Evolutionary conservation across 2,329 filamentous ascomycete genomes (phyloP).

Genomic region (Colletotrichum falcatum): DNA sequence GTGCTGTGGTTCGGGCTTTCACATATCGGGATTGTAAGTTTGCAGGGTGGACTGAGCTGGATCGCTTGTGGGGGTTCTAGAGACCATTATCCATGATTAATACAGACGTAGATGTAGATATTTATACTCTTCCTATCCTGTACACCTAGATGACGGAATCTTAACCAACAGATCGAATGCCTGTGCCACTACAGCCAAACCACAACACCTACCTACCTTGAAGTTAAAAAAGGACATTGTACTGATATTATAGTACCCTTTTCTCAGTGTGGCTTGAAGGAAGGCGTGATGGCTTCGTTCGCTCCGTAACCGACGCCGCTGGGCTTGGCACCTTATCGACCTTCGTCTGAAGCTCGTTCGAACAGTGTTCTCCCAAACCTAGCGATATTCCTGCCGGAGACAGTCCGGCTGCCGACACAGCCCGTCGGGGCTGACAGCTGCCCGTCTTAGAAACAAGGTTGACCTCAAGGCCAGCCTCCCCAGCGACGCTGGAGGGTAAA

Average conservation of each 20-base stretch:
- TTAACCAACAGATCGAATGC: no score
- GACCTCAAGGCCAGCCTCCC: constrained; percentile 58
- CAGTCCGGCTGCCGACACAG: constrained; percentile 56
- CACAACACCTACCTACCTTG: constrained; percentile 12
- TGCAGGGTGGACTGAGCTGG: no score
- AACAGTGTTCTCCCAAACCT: constrained; percentile 53
- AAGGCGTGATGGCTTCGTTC: not conserved
- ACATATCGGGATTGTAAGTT: no score
- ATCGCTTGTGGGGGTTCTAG: no score
- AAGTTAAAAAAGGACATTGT: constrained; percentile 57
- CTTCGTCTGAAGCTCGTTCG: constrained; percentile 58
- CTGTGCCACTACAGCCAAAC: no score
- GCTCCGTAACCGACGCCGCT: constrained; percentile 47
- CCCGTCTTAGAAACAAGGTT: constrained; percentile 61
- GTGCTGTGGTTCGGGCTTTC: no score
- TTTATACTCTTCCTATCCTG: no score
- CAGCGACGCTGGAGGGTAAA: constrained; percentile 60
- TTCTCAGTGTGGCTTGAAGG: not conserved
- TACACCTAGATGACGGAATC: no score
- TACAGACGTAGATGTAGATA: no score
- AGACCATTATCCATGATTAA: no score
- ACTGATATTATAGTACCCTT: no score
- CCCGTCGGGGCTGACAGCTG: constrained; percentile 56
- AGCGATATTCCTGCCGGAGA: constrained; percentile 53
- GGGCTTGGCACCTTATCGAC: constrained; percentile 55